Evolutionary conservation across 2,329 filamentous ascomycete genomes (phyloP), one percentile per base, ranked within the genome.

Genomic region (Exophiala phaeomuriformis): DNA sequence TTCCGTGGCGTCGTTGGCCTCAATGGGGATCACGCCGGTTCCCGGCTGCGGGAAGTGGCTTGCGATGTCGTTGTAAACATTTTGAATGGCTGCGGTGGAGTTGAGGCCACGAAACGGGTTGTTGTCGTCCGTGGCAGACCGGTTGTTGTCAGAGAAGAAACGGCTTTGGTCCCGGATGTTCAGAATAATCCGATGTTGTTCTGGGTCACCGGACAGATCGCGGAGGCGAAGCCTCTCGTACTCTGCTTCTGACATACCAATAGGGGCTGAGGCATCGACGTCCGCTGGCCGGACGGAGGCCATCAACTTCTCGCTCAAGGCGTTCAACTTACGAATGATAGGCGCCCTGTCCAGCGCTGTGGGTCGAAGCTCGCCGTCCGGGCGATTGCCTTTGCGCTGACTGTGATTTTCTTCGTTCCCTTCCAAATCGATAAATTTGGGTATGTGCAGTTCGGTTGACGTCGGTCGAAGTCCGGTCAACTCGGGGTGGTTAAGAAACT

Each of bases 331-430:
- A 57, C 86, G 83, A 59, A 97, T 85, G 57, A 97, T 94, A 7
- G 90, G 90, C 1, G 93, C 84, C 66, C 93, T 91, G 43, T 85
- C 81, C 44, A 80, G 74, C 7, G 83, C 78, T 2, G 77, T 77
- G 1, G 90, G 89, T 33, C 88, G 81, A 89, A 97, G 96, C 60
- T 94, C 93, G 35, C 86, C 73, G 66, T 97, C 90, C 51, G 91
- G 89, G 49, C 85, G 79, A 68, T 98, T 97, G 47, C 93, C 93
- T 64, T 79, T 84, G 64, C 85, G 81, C 49, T 90, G 88, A 62
- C 90, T 94, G 68, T 95, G 84, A 64, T 98, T 91, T 68, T 93
- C 88, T 71, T 97, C 93, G 65, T 98, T 98, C 31, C 86, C 93
- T 66, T 91, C 88, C 29, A 98, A 71, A 67, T 98, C 87, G 62